phyloP scores from a whole-genome alignment of 306 rosid species.

The Lablab purpureus region DNA sequence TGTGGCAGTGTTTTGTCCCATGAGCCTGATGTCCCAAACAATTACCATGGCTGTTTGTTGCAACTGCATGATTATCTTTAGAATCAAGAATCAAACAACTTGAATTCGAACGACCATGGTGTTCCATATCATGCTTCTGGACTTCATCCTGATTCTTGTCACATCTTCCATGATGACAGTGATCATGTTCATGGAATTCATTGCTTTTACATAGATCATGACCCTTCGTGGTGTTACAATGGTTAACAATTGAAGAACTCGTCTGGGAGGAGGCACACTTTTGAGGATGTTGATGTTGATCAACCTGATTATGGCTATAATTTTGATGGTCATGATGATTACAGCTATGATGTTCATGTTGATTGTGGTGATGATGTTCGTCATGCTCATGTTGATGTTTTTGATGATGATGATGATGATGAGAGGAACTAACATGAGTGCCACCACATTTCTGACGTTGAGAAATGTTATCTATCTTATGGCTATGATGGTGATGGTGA shows the following conservation, averaged over 20 bases:
- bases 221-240: slow-evolving; percentile 28
- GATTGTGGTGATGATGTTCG: background rate
- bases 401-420: background rate
- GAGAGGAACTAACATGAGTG: background rate
- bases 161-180: slow-evolving; percentile 52
- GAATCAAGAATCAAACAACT: slow-evolving; percentile 26
- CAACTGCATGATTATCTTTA: slow-evolving; percentile 33
- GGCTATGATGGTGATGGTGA: background rate
- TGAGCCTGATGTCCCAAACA: slow-evolving; percentile 46
- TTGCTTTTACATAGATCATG: slow-evolving; percentile 47
- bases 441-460: background rate
- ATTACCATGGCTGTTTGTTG: slow-evolving; percentile 16
- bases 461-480: background rate
- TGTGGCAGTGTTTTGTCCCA: slow-evolving; percentile 44
- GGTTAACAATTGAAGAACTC: background rate
- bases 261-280: no score
- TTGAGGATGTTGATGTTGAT: no score
- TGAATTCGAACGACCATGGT: slow-evolving; percentile 40
- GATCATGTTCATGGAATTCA: slow-evolving; percentile 48
- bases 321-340: slow-evolving; percentile 30
- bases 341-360: slow-evolving; percentile 5
- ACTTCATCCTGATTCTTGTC: slow-evolving; percentile 38
- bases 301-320: slow-evolving; percentile 46
- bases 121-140: slow-evolving; percentile 49
- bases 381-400: background rate